Evolutionary conservation across 768 basidiomycete species (phyloP), one percentile per base, ranked within the genome.

Genomic region (Agrocybe praecox): DNA sequence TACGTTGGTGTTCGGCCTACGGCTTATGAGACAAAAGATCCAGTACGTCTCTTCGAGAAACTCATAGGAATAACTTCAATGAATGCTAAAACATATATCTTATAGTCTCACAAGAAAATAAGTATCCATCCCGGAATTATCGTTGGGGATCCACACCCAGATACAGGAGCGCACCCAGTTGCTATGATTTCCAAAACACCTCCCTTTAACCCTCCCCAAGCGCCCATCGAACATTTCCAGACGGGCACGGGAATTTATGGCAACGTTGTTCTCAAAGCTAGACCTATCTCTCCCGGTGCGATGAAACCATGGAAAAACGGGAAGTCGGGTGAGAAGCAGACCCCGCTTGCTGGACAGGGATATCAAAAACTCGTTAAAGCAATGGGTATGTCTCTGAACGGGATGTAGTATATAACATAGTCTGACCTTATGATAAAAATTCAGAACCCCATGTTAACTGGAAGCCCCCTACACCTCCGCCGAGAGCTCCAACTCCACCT

Each of bases 61-160:
- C 21, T 9, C 26, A 48, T 34, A 18, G 18, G 36, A 44, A 11
- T 46, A 22, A 36, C 22, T 5, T 7, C 10, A 34, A 15, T 14
- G 14, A 18, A 15, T 17, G 19, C 47, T 46, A 9, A 49, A 14
- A 14, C 24, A 6, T 18, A 15, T 40, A 45, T n/a, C 17, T 34
- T 40, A 40, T 23, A 33, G 42, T 12, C 26, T 14, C 33, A 55
- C 46, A 62, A 61, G 18, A 57, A 58, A 15, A 59, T 63, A 51
- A 58, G 46, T 17, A 66, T 68, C n/a, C 67, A 68, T 34, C 67
- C 67, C 15, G 67, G 63, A 2, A 63, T 68, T 22, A 63, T 68
- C 14, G 32, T 65, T 8, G 62, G 40, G 7, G 60, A 59, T 1
- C 62, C 62, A 10, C 48, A 53, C 36, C 52, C 53, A 17, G 48